Conservation (phyloP, 306 rosid species). For the Acmispon strigosus region DNA sequence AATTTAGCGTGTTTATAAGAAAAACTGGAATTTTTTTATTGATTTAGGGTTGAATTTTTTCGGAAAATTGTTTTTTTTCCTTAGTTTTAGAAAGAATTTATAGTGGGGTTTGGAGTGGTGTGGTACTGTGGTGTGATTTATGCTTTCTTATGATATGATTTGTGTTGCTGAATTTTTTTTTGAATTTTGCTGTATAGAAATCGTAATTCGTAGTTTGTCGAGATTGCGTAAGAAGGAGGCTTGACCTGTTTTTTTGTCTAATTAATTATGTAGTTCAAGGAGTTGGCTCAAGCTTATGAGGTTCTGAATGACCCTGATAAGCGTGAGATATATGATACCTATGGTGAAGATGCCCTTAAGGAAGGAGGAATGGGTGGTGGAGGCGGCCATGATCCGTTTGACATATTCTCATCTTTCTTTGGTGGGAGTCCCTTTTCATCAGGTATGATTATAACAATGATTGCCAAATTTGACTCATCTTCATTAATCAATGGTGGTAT, state of each 20-base stretch:
- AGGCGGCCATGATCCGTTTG: constrained; percentile 91
- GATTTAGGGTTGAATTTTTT: neutral
- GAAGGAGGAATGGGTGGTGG: constrained; percentile 99
- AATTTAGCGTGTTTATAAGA: neutral
- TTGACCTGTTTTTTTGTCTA: neutral
- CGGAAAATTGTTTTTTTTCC: neutral
- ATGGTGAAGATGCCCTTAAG: constrained; percentile 95
- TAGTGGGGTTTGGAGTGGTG: neutral
- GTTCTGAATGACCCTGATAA: constrained; percentile 92
- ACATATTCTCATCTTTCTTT: constrained; percentile 86
- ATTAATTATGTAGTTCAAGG: constrained; percentile 55
- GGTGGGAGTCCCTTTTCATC: constrained; percentile 65
- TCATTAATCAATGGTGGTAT: neutral
- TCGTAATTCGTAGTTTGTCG: neutral
- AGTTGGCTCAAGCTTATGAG: constrained; percentile 92
- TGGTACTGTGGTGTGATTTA: neutral
- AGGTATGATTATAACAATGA: constrained; percentile 29
- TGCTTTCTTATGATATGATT: neutral
- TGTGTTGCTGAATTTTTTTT: neutral
- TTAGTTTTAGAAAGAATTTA: neutral
- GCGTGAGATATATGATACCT: constrained; percentile 87
- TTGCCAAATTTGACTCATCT: neutral
- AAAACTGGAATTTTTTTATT: neutral
- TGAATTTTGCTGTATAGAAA: neutral
- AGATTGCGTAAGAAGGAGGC: neutral